Conservation (phyloP, 768 basidiomycete genomes). For the Austroboletus eburneus region DNA sequence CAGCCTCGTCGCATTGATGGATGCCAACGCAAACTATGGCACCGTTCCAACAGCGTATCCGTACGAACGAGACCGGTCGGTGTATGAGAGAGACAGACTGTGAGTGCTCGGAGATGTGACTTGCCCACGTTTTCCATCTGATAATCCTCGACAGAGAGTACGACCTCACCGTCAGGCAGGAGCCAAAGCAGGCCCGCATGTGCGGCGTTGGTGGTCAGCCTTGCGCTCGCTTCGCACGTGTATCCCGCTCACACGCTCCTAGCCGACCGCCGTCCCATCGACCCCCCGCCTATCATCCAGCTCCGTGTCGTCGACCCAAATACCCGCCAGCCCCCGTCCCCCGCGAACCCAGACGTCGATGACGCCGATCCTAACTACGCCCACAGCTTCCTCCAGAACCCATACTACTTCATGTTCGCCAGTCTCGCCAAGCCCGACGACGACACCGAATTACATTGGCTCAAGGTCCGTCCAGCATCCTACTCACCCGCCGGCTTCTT, state of each 20-base stretch:
- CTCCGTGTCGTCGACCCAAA: slow-evolving; percentile 77
- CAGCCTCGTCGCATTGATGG: slow-evolving; percentile 18
- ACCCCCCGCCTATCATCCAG: slow-evolving; percentile 96
- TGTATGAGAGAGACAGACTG: slow-evolving; percentile 36
- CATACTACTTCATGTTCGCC: slow-evolving; percentile 96
- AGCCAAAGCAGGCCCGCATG: slow-evolving; percentile 90
- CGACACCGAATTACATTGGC: slow-evolving; percentile 85
- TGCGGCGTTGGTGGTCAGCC: slow-evolving; percentile 84
- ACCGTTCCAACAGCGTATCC: slow-evolving; percentile 25
- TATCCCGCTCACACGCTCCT: slow-evolving; percentile 9
- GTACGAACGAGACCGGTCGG: slow-evolving; percentile 26
- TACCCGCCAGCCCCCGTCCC: slow-evolving; percentile 29
- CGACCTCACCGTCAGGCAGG: slow-evolving; percentile 81
- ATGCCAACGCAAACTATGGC: slow-evolving; percentile 23
- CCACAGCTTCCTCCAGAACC: slow-evolving; percentile 76
- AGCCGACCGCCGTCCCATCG: slow-evolving; percentile 95
- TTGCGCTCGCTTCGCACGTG: slow-evolving; percentile 20
- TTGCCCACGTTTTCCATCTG: slow-evolving; percentile 11
- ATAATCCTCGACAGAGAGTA: slow-evolving; percentile 58
- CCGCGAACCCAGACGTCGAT: slow-evolving; percentile 29
- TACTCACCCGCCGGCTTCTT: not conserved
- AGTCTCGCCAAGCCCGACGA: slow-evolving; percentile 85
- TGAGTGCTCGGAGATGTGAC: slow-evolving; percentile 23
- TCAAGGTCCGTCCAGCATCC: slow-evolving; percentile 46
- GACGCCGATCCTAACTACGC: slow-evolving; percentile 40